Base-by-base conservation (phyloP, 176 grass and related monocot genomes). In the Musa itinerans region DNA sequence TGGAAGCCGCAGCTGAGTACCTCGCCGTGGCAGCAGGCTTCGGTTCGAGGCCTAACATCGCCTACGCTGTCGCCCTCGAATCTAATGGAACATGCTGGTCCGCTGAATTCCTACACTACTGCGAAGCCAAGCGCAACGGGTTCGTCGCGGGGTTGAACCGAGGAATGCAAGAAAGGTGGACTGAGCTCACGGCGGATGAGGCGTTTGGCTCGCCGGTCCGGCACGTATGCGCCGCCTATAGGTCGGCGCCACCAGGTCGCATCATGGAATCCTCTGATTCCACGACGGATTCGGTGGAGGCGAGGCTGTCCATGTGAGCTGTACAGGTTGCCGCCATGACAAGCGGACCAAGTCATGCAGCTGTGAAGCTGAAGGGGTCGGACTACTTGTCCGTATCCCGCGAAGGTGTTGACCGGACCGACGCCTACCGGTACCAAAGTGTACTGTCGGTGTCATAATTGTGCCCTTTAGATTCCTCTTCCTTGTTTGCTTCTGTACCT, bases 81-180 rank as follows among this genome's bases (percentile, higher is more conserved):
- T 23, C n/a, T 5, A 21, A 24, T 0, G 50, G 65, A 27, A 22
- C 13, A 16, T 22, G 78, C 53, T 78, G 74, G 85, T 83, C 86
- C 0, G 34, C 22, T 5, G 51, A 34, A 61, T 59, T 81, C 50
- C 9, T 81, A 43, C 75, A 50, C 48, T 52, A 59, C 59, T 56
- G 50, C 20, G 81, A 83, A 49, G 63, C 13, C 64, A 25, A 13
- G 27, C 73, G 63, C 23, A 61, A 13, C 0, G 74, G 61, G 29
- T 84, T 83, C 53, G 57, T 84, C 10, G 78, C 81, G 15, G 25
- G 73, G 52, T 23, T 88, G 59, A 88, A 88, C 74, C 51, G 17
- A 19, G 74, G 14, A 10, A 66, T 81, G 64, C 56, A 21, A 59
- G 74, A 78, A 11, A 54, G 27, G 43, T 81, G 73, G 80, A 26